phyloP scores from a whole-genome alignment of 164 flowering plant species.

The Magnolia changhungtana region DNA sequence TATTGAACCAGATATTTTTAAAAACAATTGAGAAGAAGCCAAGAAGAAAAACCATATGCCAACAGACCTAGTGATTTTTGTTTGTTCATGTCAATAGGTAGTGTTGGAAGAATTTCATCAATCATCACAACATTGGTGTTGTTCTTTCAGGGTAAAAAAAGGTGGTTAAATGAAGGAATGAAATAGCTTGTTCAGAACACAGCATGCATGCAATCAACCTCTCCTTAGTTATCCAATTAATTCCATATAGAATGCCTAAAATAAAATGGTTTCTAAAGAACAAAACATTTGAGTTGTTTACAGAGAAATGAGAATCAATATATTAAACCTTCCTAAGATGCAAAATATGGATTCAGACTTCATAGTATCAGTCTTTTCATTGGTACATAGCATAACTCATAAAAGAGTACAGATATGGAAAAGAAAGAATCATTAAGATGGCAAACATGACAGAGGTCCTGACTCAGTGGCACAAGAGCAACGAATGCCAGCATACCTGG shows the following conservation, averaged over 20 bases:
- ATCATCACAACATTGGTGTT: no score
- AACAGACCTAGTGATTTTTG: not conserved
- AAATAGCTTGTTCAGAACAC: no score
- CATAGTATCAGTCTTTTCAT: not conserved
- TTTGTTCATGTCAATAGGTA: not conserved
- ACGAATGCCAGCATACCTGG: conserved; percentile 53
- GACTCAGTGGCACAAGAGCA: conserved; percentile 6
- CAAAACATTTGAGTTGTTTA: not conserved
- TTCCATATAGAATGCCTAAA: not conserved
- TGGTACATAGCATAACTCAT: not conserved
- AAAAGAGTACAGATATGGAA: not conserved
- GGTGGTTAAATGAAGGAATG: not conserved
- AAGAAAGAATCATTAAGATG: not conserved
- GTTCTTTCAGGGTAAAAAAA: no score
- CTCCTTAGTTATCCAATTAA: not conserved
- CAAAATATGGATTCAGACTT: not conserved
- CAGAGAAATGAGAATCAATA: not conserved
- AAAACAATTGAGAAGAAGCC: not conserved
- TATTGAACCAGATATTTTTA: no score
- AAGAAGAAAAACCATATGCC: not conserved
- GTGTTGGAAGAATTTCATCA: no score
- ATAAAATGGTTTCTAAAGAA: not conserved
- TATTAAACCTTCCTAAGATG: not conserved
- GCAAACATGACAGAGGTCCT: conserved; percentile 4
- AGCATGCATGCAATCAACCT: no score